Evolutionary conservation across 371 early-diverging fungal species (phyloP).

Genomic region (Coemansia sp.): DNA sequence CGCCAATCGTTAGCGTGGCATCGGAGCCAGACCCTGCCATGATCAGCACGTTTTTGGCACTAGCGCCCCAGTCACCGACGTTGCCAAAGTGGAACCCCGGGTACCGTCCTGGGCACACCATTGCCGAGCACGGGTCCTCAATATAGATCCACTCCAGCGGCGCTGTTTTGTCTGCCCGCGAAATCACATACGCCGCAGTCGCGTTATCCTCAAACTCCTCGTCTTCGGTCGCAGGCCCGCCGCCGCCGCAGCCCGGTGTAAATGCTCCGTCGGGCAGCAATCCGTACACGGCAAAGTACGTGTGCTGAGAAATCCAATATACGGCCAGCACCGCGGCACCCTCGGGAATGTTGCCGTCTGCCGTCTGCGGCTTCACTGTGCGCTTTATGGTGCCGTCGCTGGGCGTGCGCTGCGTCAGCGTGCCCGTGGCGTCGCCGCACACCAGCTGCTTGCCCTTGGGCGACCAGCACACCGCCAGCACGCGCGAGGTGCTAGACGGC

Average conservation of each 20-base stretch:
- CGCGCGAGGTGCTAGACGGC: background rate
- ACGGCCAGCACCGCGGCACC: slow-evolving; percentile 38
- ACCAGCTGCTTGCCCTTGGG: slow-evolving; percentile 53
- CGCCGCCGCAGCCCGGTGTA: slow-evolving; percentile 28
- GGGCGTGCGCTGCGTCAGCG: slow-evolving; percentile 34
- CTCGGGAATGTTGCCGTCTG: slow-evolving; percentile 16
- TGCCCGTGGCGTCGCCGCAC: slow-evolving; percentile 32
- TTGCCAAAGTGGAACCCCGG: slow-evolving; percentile 41
- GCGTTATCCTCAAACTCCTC: slow-evolving; percentile 30
- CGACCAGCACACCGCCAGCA: slow-evolving; percentile 48
- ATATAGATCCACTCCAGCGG: slow-evolving; percentile 32
- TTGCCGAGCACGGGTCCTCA: slow-evolving; percentile 49
- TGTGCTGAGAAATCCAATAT: slow-evolving; percentile 46
- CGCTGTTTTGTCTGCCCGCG: slow-evolving; percentile 37
- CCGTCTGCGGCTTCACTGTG: slow-evolving; percentile 31
- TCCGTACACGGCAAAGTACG: slow-evolving; percentile 48
- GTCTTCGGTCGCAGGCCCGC: slow-evolving; percentile 24
- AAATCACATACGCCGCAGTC: slow-evolving; percentile 36
- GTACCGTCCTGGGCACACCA: slow-evolving; percentile 39
- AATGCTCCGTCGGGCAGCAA: slow-evolving; percentile 24
- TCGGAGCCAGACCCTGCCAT: slow-evolving; percentile 39
- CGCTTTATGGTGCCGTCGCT: slow-evolving; percentile 41
- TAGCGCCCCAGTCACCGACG: slow-evolving; percentile 37
- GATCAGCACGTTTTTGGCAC: slow-evolving; percentile 29
- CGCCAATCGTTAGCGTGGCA: slow-evolving; percentile 36